phyloP scores from a whole-genome alignment of 1,284 basidiomycete species.

The Pisolithus thermaeus region DNA sequence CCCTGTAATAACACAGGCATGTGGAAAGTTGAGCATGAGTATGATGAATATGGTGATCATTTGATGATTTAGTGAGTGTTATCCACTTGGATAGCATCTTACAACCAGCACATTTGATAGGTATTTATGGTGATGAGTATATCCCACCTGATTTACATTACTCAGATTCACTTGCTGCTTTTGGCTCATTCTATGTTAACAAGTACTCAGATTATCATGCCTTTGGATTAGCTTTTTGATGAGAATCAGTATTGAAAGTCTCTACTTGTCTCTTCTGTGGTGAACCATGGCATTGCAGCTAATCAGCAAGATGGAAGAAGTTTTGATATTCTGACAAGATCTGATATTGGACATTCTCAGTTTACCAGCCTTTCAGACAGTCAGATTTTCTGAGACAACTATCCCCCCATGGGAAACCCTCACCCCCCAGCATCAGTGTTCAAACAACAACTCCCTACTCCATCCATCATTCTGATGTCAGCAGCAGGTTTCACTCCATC shows the following conservation, averaged over 20 bases:
- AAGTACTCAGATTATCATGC: constrained; percentile 10
- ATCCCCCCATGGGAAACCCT: no score
- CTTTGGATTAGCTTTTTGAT: not conserved
- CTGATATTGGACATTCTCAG: no score
- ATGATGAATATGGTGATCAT: not conserved
- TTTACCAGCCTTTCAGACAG: no score
- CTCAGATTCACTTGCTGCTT: constrained; percentile 5
- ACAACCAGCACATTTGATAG: constrained; percentile 5
- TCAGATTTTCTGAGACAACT: no score
- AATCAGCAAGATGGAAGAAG: no score
- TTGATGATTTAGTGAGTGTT: not conserved
- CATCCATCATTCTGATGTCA: no score
- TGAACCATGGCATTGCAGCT: no score
- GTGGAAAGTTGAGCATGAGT: constrained; percentile 7
- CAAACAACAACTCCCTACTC: no score
- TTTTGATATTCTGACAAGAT: no score
- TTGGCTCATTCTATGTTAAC: constrained; percentile 9
- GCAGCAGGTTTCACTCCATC: no score
- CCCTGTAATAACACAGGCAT: constrained; percentile 6
- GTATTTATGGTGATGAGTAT: not conserved
- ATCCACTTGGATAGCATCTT: constrained; percentile 4
- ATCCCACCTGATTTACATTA: constrained; percentile 1
- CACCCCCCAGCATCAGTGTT: no score
- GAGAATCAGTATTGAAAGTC: no score
- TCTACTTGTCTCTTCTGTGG: not conserved